Evolutionary conservation across 2,329 filamentous ascomycete species (phyloP).

Genomic region (Sporothrix schenckii): DNA sequence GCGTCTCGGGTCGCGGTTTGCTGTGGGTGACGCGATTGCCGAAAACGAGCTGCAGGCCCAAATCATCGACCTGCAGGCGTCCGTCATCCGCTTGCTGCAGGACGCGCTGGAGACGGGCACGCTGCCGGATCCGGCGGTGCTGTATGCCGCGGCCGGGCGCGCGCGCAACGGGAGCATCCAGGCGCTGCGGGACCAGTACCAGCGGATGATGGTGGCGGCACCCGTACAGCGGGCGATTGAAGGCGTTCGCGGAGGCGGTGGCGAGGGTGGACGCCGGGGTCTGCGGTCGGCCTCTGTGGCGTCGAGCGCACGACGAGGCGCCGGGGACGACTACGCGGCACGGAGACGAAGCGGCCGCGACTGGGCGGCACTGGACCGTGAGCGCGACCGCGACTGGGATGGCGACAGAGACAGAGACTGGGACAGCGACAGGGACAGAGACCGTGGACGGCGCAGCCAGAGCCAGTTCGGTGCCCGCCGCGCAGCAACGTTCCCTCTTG

Average conservation of each 20-base stretch:
- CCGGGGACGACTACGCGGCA: conserved; percentile 41
- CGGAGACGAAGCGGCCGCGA: conserved; percentile 60
- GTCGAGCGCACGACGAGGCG: conserved; percentile 35
- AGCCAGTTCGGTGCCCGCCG: conserved; percentile 5
- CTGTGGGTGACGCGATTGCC: conserved; percentile 44
- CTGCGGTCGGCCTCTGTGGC: conserved; percentile 28
- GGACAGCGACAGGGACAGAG: not conserved
- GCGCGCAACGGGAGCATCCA: conserved; percentile 45
- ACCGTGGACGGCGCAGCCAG: conserved; percentile 13
- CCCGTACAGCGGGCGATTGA: conserved; percentile 21
- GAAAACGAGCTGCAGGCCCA: conserved; percentile 46
- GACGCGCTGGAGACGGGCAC: conserved; percentile 43
- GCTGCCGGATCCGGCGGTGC: conserved; percentile 40
- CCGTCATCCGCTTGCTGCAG: conserved; percentile 46
- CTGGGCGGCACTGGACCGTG: conserved; percentile 42
- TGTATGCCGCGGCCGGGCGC: conserved; percentile 43
- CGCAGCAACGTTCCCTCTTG: conserved; percentile 5
- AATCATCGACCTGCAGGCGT: conserved; percentile 46
- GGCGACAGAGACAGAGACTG: not conserved
- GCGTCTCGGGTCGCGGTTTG: conserved; percentile 43
- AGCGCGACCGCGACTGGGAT: conserved; percentile 36
- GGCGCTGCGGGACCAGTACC: conserved; percentile 44
- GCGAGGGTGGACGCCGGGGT: conserved; percentile 9
- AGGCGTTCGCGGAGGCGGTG: not conserved
- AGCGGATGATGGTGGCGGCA: conserved; percentile 39